phyloP scores from a whole-genome alignment of 2,329 filamentous ascomycete genomes.

The Rhynchosporium graminicola region DNA sequence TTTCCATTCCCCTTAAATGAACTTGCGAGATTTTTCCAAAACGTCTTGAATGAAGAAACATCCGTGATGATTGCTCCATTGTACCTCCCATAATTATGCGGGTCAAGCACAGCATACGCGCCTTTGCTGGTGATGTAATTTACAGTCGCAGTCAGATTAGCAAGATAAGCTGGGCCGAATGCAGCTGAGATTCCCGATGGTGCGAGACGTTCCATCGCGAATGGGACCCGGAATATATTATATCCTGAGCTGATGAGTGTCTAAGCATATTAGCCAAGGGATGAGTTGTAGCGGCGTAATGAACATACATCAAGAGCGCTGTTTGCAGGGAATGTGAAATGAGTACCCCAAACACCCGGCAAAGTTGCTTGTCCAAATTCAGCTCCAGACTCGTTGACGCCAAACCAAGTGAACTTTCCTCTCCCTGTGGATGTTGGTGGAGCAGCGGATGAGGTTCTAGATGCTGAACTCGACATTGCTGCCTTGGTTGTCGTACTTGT shows the following conservation, averaged over 20 bases:
- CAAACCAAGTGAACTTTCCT: slow-evolving; percentile 29
- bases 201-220: slow-evolving; percentile 58
- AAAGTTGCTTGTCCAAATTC: slow-evolving; percentile 60
- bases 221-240: slow-evolving; percentile 41
- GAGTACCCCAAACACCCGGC: slow-evolving; percentile 56
- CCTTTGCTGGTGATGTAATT: slow-evolving; percentile 50
- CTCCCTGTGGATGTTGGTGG: slow-evolving; percentile 7
- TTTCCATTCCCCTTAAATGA: slow-evolving; percentile 42
- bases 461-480: neutral
- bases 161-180: slow-evolving; percentile 46
- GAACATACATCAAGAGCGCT: slow-evolving; percentile 11
- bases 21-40: slow-evolving; percentile 44
- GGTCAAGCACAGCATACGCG: slow-evolving; percentile 49
- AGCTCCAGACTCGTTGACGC: slow-evolving; percentile 52
- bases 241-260: slow-evolving; percentile 31
- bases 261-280: slow-evolving; percentile 16
- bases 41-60: slow-evolving; percentile 43
- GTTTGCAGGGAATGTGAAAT: slow-evolving; percentile 47
- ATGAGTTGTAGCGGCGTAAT: neutral
- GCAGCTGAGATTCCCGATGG: slow-evolving; percentile 49
- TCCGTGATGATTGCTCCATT: slow-evolving; percentile 43
- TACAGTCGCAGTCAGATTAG: slow-evolving; percentile 46
- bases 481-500: slow-evolving; percentile 1
- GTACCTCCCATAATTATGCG: slow-evolving; percentile 54
- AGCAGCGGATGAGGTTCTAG: neutral